Conservation (phyloP, 78 protist genomes). For the Speleostelium caveatum region DNA sequence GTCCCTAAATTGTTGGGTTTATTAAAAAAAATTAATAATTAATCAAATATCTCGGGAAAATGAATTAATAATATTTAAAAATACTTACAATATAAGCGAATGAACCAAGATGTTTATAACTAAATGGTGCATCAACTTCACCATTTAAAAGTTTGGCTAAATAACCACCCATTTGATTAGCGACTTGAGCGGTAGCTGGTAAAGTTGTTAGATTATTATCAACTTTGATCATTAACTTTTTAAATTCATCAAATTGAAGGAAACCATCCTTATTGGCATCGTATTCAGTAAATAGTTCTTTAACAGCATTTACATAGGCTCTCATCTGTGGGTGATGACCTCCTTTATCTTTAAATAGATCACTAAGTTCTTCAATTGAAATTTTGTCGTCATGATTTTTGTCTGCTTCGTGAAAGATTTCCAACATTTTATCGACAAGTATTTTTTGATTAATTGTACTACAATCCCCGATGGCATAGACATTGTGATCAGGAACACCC, state of each 20-base stretch:
- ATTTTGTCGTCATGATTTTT: conserved; percentile 49
- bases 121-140: conserved; percentile 13
- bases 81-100: conserved; percentile 79
- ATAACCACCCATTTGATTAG: conserved; percentile 67
- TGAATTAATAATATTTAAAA: no score
- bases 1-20: no score
- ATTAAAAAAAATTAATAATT: no score
- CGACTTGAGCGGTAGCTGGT: conserved; percentile 83
- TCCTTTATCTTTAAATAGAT: conserved; percentile 2
- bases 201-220: conserved; percentile 76
- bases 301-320: conserved; percentile 4
- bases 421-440: conserved; percentile 26
- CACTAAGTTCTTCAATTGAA: conserved; percentile 38
- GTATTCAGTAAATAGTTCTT: conserved; percentile 29
- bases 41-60: no score
- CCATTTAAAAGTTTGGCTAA: conserved; percentile 57
- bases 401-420: conserved; percentile 81
- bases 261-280: conserved; percentile 67
- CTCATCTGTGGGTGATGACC: conserved; percentile 67
- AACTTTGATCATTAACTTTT: conserved; percentile 25
- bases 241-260: conserved; percentile 69
- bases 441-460: conserved; percentile 53
- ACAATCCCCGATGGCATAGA: conserved; percentile 89
- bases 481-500: conserved; percentile 38
- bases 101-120: conserved; percentile 67